Evolutionary conservation across 1,139 yeast species (phyloP).

Genomic region (Suhomyces chickasaworum): DNA sequence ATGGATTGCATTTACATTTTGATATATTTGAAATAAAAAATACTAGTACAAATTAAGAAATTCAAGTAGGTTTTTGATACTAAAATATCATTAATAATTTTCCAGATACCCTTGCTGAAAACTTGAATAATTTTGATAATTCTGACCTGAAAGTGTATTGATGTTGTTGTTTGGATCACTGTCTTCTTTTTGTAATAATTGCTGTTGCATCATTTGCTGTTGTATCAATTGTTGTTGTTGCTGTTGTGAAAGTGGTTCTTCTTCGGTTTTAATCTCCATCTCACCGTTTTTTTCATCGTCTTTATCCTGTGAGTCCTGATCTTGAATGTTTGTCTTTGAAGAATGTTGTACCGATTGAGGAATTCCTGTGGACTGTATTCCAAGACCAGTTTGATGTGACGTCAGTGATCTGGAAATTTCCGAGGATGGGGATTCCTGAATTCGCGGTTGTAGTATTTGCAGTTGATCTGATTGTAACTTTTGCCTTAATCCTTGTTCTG

Average conservation of each 20-base stretch:
- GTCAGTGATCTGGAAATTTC: background rate
- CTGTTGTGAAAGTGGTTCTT: background rate
- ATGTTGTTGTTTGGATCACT: conserved; percentile 11
- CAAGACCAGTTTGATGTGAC: conserved; percentile 12
- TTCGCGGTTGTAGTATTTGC: conserved; percentile 1
- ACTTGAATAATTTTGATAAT: conserved; percentile 13
- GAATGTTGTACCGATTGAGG: background rate
- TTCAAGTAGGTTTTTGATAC: background rate
- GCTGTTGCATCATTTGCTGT: conserved; percentile 20
- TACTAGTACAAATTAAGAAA: background rate
- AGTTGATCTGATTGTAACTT: background rate
- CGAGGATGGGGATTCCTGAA: background rate
- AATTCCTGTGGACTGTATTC: background rate
- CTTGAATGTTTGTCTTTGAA: background rate
- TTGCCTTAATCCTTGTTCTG: conserved; percentile 5
- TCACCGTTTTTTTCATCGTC: background rate
- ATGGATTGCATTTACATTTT: background rate
- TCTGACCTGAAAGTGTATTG: conserved; percentile 10
- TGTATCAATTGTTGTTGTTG: conserved; percentile 16
- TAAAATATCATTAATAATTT: conserved; percentile 8
- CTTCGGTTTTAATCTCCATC: background rate
- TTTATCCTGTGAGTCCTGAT: background rate
- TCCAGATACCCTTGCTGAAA: conserved; percentile 16
- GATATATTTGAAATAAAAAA: background rate
- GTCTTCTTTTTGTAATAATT: conserved; percentile 12